phyloP scores from a whole-genome alignment of 345 rosid species.

The Citrus cavaleriei region DNA sequence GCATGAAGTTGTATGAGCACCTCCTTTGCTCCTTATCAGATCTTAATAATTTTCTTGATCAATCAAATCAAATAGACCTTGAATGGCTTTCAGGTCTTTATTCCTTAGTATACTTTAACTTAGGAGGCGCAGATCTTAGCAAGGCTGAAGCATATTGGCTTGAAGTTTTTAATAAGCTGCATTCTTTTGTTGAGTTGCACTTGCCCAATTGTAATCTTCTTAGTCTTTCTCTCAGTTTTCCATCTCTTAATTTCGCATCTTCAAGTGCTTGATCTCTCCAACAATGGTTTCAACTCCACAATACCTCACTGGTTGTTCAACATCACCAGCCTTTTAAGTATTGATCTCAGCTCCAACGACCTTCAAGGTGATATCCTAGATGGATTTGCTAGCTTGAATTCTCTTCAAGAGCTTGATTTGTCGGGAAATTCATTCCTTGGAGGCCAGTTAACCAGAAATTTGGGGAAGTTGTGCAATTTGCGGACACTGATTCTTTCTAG shows the following conservation, averaged over 20 bases:
- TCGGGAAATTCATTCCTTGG: constrained; percentile 4
- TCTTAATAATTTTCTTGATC: neutral
- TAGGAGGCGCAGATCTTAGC: neutral
- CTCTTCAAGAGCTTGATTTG: constrained; percentile 8
- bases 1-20: too few relatives aligned
- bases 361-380: constrained; percentile 15
- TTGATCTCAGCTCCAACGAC: neutral
- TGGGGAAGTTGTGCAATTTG: constrained; percentile 9
- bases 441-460: neutral
- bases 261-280: constrained; percentile 21
- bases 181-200: too few relatives aligned
- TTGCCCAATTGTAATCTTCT: constrained; percentile 7
- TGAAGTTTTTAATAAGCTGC: too few relatives aligned
- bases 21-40: neutral
- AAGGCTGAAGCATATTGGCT: too few relatives aligned
- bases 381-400: neutral
- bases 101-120: neutral
- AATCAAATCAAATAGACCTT: neutral
- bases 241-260: constrained; percentile 19
- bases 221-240: constrained; percentile 12
- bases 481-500: neutral
- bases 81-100: neutral
- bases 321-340: neutral
- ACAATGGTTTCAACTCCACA: constrained; percentile 25
- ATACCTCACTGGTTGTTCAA: constrained; percentile 24